These are phyloP conservation scores for Blastocystis sp. DNA, from an alignment of 352 stramenopile genomes.

Conservation along the genomic window DNA sequence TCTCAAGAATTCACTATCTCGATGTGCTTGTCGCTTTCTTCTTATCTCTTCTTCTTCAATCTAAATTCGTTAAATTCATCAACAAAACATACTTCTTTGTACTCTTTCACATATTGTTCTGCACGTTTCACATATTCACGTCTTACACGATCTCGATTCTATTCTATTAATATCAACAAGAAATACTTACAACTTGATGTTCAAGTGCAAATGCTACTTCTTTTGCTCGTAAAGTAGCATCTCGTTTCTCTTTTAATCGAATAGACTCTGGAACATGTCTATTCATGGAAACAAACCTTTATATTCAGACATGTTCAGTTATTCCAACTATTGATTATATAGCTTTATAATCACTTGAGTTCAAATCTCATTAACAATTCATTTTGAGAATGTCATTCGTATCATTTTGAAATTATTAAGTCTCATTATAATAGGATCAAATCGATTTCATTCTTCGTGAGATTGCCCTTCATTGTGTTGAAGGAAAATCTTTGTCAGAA, in stretches of 20 bases:
- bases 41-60: constrained; percentile 84
- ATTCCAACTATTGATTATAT: constrained; percentile 34
- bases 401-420: too few species aligned
- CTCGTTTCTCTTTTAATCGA: constrained; percentile 45
- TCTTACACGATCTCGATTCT: not conserved
- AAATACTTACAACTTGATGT: not conserved
- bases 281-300: not conserved
- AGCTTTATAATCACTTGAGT: not conserved
- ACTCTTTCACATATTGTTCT: constrained; percentile 31
- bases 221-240: constrained; percentile 2
- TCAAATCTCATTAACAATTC: not conserved
- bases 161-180: not conserved
- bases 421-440: not conserved
- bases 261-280: constrained; percentile 25
- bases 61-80: constrained; percentile 64
- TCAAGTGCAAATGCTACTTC: not conserved
- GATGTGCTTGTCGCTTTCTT: constrained; percentile 86
- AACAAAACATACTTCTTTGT: constrained; percentile 69
- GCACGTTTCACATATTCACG: constrained; percentile 20
- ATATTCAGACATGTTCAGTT: not conserved
- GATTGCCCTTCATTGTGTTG: constrained; percentile 14
- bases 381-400: not conserved
- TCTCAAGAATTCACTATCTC: constrained; percentile 88
- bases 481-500: not conserved
- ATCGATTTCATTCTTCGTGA: not conserved